phyloP scores from a whole-genome alignment of 495 filamentous ascomycete species.

The Saxophila tyrrhenica region DNA sequence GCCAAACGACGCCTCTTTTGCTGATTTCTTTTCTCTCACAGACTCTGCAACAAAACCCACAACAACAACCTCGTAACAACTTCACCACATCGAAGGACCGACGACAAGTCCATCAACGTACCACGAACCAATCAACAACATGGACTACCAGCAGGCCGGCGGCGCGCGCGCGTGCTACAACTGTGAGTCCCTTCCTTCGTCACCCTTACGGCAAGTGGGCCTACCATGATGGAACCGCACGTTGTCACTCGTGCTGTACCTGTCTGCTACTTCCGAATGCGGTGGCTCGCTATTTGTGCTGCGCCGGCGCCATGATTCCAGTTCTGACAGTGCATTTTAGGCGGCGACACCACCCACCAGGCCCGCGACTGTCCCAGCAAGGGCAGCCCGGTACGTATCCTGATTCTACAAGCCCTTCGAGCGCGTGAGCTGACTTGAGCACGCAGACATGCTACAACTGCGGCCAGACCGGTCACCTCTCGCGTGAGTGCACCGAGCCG shows the following conservation, averaged over 20 bases:
- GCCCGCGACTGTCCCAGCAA: constrained; percentile 93
- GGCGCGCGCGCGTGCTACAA: constrained; percentile 64
- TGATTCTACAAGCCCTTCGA: background rate
- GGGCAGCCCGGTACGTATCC: constrained; percentile 48
- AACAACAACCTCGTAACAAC: background rate
- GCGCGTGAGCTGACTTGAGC: background rate
- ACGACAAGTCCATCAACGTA: background rate
- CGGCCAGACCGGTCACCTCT: constrained; percentile 79
- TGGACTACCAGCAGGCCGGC: constrained; percentile 31
- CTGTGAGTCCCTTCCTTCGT: constrained; percentile 45
- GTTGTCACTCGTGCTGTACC: background rate
- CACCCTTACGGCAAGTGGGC: background rate
- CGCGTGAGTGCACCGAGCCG: constrained; percentile 83
- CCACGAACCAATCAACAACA: background rate
- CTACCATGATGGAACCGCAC: background rate
- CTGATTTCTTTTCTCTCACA: background rate
- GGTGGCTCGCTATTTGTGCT: too few species aligned
- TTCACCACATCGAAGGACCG: background rate
- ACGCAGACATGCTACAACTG: constrained; percentile 73
- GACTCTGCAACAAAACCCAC: background rate
- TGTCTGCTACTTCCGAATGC: background rate
- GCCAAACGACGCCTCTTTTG: constrained; percentile 1
- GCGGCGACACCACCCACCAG: constrained; percentile 67
- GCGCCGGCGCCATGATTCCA: too few species aligned
- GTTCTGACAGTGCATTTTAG: constrained; percentile 29